Evolutionary conservation across 192 early-diverging fungal species (phyloP), one percentile per base, ranked within the genome.

Genomic region (Backusella psychrophila): DNA sequence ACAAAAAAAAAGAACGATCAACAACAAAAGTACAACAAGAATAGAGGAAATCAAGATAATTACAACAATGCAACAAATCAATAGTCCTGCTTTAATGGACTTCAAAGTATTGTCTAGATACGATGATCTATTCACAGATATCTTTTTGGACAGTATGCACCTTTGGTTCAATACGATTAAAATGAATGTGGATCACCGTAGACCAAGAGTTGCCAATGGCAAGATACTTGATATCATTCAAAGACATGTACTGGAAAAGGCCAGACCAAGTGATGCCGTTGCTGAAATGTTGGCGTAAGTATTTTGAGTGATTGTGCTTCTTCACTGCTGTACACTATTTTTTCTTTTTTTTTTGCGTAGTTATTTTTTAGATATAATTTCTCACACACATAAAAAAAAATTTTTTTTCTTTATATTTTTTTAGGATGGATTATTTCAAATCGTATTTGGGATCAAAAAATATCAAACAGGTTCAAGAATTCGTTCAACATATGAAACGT

Each of bases 91-190:
- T 7, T 39, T 68, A 15, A 88, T 88, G 87, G 87, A 88, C 39
- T 80, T 85, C 72, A 74, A 77, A 14, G 74, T 82, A 34, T 52
- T 89, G 46, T 87, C 87, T 23, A 69, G 76, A 23, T 84, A 83
- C 65, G 88, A 89, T 77, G 88, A 89, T 78, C 53, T 89, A 11
- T 75, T 85, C 67, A 78, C 86, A 21, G 82, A 85, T 68, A 69
- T 87, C 19, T 79, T 87, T 36, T 72, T 89, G 31, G 88, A 89
- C 44, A 78, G 72, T 7, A 33, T 85, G 44, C 70, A 80, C 49
- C 81, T 89, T 11, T 89, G 88, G 88, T 89, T 87, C 70, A 67
- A 77, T 49, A 86, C 86, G 0, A 81, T 85, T 67, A 89, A 89
- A 53, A 87, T 89, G 84, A 85, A 82, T 66, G 71, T 71, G 9